Evolutionary conservation across 1,284 basidiomycete genomes (phyloP), one percentile per base, ranked within the genome.

Genomic region (Austroboletus olivaceoglutinosus): DNA sequence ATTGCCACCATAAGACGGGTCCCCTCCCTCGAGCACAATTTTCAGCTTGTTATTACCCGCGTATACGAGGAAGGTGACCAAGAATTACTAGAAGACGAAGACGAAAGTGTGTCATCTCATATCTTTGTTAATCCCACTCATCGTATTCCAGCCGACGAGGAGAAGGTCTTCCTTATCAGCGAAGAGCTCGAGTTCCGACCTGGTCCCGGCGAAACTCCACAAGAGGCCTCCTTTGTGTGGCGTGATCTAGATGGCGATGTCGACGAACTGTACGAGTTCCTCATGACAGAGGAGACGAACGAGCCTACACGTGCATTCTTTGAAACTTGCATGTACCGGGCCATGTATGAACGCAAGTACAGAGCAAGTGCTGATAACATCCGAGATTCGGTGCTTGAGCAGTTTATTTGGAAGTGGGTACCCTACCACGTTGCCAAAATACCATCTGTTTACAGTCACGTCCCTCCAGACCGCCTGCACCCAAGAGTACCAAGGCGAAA

Each of bases 1-100:
- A 93, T 97, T 71, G 89, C 91, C 12, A 95, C 94, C 19, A 90
- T 99, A 63, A 86, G 97, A 52, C 84, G 95, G 74, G 81, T 87
- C 43, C 80, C 86, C 16, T 82, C 89, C 0, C 71, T 91, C 48
- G 91, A 94, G 48, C 89, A 88, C 73, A 86, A 96, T 65, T 99
- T 96, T 67, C 90, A 98, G 71, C 82, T 99, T n/a, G 95, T 98
- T 9, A 85, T 98, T 49, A 97, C 94, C 13, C 81, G 94, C 55
- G 93, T 96, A 0, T 98, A 91, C 65, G 93, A 97, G 59, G 93
- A 98, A 55, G 95, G 93, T 11, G 95, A 98, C 66, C 91, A 97
- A 67, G 90, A 95, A 62, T 71, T 97, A 29, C 74, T 98, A 13
- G 93, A 96, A 58, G 94, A 98, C 61, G 93, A 97, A 68, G 93